phyloP scores from a whole-genome alignment of 192 early-diverging fungal genomes.

The Mortierella antarctica region DNA sequence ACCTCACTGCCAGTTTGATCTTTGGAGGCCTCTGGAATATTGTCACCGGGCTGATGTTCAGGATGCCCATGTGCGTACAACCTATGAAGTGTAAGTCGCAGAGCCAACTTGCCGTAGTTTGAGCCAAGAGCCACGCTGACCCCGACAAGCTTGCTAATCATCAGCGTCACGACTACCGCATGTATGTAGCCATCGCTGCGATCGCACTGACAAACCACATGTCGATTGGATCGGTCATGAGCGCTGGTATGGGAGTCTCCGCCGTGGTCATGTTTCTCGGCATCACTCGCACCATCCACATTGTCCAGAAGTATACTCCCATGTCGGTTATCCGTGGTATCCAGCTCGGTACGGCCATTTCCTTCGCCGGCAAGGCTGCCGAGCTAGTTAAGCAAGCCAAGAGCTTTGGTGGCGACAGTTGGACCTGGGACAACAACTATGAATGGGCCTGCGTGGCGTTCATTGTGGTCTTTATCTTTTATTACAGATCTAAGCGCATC shows the following conservation, averaged over 20 bases:
- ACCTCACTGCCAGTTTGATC: conserved; percentile 81
- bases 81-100: conserved; percentile 84
- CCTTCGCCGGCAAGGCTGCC: conserved; percentile 76
- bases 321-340: conserved; percentile 79
- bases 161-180: not conserved
- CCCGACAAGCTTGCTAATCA: not conserved
- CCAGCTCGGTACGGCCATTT: conserved; percentile 82
- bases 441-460: conserved; percentile 76
- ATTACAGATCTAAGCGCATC: conserved; percentile 66
- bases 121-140: not conserved
- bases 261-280: conserved; percentile 74
- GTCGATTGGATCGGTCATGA: conserved; percentile 73
- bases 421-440: conserved; percentile 79
- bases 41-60: conserved; percentile 78
- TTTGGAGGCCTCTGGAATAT: conserved; percentile 94
- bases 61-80: conserved; percentile 91
- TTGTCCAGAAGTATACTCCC: conserved; percentile 76
- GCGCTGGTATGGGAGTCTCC: conserved; percentile 77
- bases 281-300: conserved; percentile 72
- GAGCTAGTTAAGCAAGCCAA: conserved; percentile 63
- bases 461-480: conserved; percentile 75
- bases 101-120: not conserved
- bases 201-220: conserved; percentile 80
- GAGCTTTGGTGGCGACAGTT: conserved; percentile 65
- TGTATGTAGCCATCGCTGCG: conserved; percentile 74